A percentile compares a stretch with the other conserved stretches of the same genome.
Conservation (phyloP, 1,284 basidiomycete species). For the Lentinula novae-zelandiae region DNA sequence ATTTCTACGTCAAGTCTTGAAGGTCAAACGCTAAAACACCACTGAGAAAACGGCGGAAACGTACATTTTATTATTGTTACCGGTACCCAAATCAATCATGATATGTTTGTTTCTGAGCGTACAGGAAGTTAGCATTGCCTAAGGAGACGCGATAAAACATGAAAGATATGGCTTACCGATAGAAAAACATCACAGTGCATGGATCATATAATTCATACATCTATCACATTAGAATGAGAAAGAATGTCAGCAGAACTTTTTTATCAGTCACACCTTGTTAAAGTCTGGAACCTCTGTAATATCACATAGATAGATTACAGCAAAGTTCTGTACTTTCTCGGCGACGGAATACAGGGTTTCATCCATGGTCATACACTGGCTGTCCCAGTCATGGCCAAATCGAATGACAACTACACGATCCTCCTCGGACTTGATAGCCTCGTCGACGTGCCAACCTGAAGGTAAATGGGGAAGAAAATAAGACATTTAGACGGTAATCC, state of each 20-base stretch:
- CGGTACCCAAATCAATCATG: conserved; percentile 99
- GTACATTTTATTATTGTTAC: conserved; percentile 99
- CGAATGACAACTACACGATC: conserved; percentile 93
- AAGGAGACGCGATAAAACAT: conserved; percentile 6
- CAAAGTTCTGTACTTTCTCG: conserved; percentile 98
- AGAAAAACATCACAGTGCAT: conserved; percentile 98
- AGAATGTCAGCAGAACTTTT: neutral
- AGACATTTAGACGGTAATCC: conserved; percentile 46
- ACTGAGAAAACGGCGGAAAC: conserved; percentile 26
- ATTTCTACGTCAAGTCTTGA: conserved; percentile 52
- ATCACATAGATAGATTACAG: conserved; percentile 93
- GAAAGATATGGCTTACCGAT: conserved; percentile 58
- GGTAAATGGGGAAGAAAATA: conserved; percentile 91
- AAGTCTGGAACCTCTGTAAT: conserved; percentile 99
- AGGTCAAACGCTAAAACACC: neutral
- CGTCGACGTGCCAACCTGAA: conserved; percentile 96
- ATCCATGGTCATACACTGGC: conserved; percentile 98
- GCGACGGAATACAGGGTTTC: conserved; percentile 92
- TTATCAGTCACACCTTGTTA: conserved; percentile 74
- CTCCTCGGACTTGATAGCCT: conserved; percentile 97
- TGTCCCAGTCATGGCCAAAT: conserved; percentile 95
- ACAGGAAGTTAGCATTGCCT: neutral
- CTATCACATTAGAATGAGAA: conserved; percentile 33
- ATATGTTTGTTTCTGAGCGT: conserved; percentile 90
- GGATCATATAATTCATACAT: conserved; percentile 95